phyloP scores from a whole-genome alignment of 768 basidiomycete species.

The Strobilomyces dryophilus region DNA sequence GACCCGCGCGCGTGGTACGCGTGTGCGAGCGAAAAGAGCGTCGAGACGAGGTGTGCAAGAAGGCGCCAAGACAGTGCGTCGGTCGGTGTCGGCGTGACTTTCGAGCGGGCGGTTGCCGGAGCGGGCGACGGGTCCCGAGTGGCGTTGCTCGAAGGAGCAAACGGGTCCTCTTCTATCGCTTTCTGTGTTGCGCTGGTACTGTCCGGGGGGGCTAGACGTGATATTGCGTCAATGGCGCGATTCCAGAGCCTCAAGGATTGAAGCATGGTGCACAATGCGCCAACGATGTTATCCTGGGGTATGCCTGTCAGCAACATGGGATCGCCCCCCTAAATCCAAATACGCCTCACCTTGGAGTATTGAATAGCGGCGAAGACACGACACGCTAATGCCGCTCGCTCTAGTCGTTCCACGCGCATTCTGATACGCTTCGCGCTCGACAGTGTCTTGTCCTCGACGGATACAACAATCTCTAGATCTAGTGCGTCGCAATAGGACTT shows the following conservation, averaged over 20 bases:
- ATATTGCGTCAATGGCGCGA: constrained; percentile 65
- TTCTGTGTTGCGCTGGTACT: constrained; percentile 21
- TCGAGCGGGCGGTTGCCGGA: constrained; percentile 6
- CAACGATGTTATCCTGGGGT: constrained; percentile 55
- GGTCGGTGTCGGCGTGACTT: constrained; percentile 29
- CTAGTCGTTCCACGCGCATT: constrained; percentile 53
- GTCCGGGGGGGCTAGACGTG: constrained; percentile 49
- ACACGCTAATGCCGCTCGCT: constrained; percentile 70
- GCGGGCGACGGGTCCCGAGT: constrained; percentile 26
- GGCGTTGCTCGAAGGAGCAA: constrained; percentile 40
- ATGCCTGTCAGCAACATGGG: background rate
- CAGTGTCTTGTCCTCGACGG: constrained; percentile 42
- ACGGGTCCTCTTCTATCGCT: constrained; percentile 47
- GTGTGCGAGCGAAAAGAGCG: constrained; percentile 60
- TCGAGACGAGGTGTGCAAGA: constrained; percentile 63
- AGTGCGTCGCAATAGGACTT: constrained; percentile 60
- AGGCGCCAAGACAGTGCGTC: constrained; percentile 73
- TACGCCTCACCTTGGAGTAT: constrained; percentile 45
- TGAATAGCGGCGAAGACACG: constrained; percentile 67
- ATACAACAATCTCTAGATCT: constrained; percentile 38
- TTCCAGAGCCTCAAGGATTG: constrained; percentile 79
- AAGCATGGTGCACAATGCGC: constrained; percentile 53
- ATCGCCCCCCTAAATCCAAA: background rate
- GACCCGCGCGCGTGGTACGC: constrained; percentile 74
- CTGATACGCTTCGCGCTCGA: constrained; percentile 57